phyloP scores from a whole-genome alignment of 805 yeast genomes.

The Soucietia sequanensis region DNA sequence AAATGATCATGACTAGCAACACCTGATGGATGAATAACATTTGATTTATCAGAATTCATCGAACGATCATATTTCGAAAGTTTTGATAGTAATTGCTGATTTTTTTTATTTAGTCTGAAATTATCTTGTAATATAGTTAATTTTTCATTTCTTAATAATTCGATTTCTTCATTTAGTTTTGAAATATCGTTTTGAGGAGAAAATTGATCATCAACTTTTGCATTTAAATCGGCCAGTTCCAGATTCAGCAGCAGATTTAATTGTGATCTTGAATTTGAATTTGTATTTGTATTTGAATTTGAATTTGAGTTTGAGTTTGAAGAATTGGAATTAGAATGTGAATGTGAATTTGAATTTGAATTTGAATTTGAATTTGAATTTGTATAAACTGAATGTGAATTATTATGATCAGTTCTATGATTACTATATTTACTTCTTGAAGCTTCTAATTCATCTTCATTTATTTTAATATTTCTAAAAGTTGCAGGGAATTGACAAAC shows the following conservation, averaged over 20 bases:
- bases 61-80: conserved; percentile 3
- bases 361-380: no score
- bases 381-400: neutral
- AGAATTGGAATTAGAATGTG: neutral
- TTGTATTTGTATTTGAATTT: no score
- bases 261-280: neutral
- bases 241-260: no score
- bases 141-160: conserved; percentile 19
- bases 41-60: neutral
- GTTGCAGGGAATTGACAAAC: conserved; percentile 47
- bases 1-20: conserved; percentile 6
- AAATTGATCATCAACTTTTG: neutral
- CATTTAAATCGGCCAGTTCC: no score
- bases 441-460: conserved; percentile 16
- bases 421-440: neutral
- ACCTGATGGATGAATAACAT: neutral
- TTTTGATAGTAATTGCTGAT: conserved; percentile 7
- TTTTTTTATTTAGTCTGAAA: conserved; percentile 13
- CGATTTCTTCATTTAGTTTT: conserved; percentile 15
- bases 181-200: conserved; percentile 3
- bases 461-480: conserved; percentile 42
- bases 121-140: conserved; percentile 17
- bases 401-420: neutral
- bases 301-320: neutral
- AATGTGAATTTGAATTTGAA: neutral